These are phyloP conservation scores for Echium plantagineum DNA, from an alignment of 257 asterid genomes.

Conservation along the genomic window DNA sequence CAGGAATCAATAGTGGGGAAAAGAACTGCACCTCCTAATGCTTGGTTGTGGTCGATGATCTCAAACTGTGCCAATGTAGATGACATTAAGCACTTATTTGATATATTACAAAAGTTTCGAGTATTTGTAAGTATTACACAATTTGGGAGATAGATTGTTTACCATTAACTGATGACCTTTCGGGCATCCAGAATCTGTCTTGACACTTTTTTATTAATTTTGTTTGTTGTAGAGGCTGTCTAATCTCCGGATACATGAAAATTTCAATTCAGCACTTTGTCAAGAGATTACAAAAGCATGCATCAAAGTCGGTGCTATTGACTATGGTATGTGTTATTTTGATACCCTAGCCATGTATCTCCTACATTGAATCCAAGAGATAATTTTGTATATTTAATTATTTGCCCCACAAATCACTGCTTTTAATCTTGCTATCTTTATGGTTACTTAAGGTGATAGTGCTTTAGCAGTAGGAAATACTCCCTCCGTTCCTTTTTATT, in stretches of 20 bases:
- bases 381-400: too few species aligned
- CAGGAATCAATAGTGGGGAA: conserved; percentile 38
- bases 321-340: conserved; percentile 42
- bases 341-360: conserved; percentile 1
- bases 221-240: conserved; percentile 62
- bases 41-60: conserved; percentile 70
- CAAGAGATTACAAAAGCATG: conserved; percentile 81
- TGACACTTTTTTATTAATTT: background rate
- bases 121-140: conserved; percentile 47
- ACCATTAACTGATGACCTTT: conserved; percentile 1
- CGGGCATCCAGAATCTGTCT: conserved; percentile 1
- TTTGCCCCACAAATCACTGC: background rate
- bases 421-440: background rate
- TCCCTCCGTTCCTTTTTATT: too few species aligned
- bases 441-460: background rate
- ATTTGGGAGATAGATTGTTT: conserved; percentile 7
- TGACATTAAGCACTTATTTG: conserved; percentile 64
- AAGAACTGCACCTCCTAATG: conserved; percentile 85
- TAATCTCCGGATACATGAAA: conserved; percentile 67
- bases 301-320: conserved; percentile 67
- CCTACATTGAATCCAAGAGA: background rate
- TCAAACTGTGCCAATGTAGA: conserved; percentile 49
- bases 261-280: conserved; percentile 75
- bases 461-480: background rate
- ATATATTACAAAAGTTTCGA: conserved; percentile 63